A percentile compares a stretch with the other conserved stretches of the same genome.
Conservation (phyloP, 2,329 filamentous ascomycete species). For the Ceratocystis alfenasii region DNA sequence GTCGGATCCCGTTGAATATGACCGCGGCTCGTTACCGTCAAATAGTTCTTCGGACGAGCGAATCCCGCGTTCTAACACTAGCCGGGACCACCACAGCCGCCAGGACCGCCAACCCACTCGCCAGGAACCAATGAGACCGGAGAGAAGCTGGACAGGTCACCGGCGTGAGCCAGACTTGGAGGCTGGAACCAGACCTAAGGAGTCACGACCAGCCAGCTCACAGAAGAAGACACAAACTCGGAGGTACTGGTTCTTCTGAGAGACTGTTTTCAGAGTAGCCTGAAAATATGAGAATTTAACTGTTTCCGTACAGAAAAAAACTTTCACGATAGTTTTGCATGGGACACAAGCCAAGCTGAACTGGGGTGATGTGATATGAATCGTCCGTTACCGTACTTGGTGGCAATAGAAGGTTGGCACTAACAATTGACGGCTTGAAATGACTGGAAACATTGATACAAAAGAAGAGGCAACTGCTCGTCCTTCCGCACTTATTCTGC, state of each 20-base stretch:
- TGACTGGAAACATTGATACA: neutral
- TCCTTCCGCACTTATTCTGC: neutral
- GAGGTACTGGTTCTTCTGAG: conserved; percentile 7
- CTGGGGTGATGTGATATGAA: too few species aligned
- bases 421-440: too few species aligned
- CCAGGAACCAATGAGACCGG: conserved; percentile 5
- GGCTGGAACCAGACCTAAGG: neutral
- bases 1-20: conserved; percentile 42
- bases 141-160: conserved; percentile 6
- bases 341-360: neutral
- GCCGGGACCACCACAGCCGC: neutral
- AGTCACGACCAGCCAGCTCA: neutral
- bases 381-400: too few species aligned
- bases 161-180: conserved; percentile 9
- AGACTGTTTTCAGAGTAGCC: neutral
- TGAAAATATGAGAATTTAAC: neutral
- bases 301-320: neutral
- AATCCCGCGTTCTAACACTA: neutral
- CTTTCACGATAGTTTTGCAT: neutral
- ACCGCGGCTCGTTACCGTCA: conserved; percentile 27
- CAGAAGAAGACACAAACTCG: neutral
- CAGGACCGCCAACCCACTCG: conserved; percentile 2
- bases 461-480: neutral
- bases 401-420: too few species aligned
- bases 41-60: neutral